A percentile compares a stretch with the other conserved stretches of the same genome.
phyloP scores from a whole-genome alignment of 768 basidiomycete genomes.

The Boletus rubroflammeus region DNA sequence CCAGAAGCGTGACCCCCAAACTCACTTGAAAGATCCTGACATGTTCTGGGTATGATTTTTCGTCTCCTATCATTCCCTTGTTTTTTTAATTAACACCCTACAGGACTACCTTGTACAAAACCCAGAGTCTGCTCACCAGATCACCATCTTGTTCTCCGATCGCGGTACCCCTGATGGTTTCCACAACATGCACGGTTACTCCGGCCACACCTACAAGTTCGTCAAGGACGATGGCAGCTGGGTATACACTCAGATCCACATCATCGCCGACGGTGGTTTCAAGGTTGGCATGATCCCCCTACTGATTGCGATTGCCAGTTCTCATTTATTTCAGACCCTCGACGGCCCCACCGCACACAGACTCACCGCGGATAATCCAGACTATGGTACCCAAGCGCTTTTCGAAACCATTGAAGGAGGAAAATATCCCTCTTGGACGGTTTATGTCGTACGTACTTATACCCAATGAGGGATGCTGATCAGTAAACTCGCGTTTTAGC shows the following conservation, averaged over 20 bases:
- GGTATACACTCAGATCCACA: conserved; percentile 84
- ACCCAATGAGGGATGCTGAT: background rate
- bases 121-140: conserved; percentile 85
- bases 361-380: conserved; percentile 73
- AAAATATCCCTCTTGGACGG: conserved; percentile 82
- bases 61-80: background rate
- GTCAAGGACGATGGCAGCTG: conserved; percentile 81
- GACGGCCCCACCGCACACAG: conserved; percentile 60
- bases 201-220: conserved; percentile 89
- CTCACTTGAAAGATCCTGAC: conserved; percentile 84
- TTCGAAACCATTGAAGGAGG: conserved; percentile 81
- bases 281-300: conserved; percentile 45
- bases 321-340: conserved; percentile 51
- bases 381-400: conserved; percentile 77
- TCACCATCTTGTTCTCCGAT: conserved; percentile 92
- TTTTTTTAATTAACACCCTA: conserved; percentile 3
- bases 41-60: conserved; percentile 66
- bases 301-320: background rate
- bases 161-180: conserved; percentile 91
- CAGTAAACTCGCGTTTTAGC: conserved; percentile 38
- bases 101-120: conserved; percentile 88
- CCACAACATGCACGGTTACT: conserved; percentile 87
- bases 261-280: conserved; percentile 74
- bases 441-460: conserved; percentile 62
- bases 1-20: conserved; percentile 88